phyloP scores from a whole-genome alignment of 2,329 filamentous ascomycete species.

The Trichoderma polysporum region DNA sequence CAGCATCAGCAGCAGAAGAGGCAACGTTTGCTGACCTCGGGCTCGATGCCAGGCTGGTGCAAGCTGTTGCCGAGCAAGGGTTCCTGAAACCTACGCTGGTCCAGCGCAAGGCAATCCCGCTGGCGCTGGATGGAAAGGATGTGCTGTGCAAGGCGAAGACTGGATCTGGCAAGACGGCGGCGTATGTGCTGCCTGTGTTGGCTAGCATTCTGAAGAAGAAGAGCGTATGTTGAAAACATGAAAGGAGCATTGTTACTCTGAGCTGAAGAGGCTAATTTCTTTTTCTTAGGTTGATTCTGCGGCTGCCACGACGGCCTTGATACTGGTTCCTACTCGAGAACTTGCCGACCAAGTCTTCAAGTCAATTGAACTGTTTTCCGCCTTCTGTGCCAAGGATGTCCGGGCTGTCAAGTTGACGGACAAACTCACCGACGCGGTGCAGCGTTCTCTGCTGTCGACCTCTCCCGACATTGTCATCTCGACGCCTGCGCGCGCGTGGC shows the following conservation, averaged over 20 bases:
- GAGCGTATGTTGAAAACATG: constrained; percentile 45
- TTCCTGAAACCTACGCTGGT: constrained; percentile 87
- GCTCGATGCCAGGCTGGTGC: constrained; percentile 80
- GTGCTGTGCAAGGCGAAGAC: constrained; percentile 91
- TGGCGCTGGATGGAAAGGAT: constrained; percentile 84
- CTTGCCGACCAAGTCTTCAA: constrained; percentile 88
- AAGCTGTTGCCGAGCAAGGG: constrained; percentile 80
- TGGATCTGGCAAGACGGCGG: constrained; percentile 96
- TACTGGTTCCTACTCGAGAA: constrained; percentile 92
- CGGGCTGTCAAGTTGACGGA: constrained; percentile 83
- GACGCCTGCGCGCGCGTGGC: constrained; percentile 80
- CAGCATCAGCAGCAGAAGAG: constrained; percentile 30
- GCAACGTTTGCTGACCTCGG: constrained; percentile 72
- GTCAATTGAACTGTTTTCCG: constrained; percentile 71
- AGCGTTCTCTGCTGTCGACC: constrained; percentile 80
- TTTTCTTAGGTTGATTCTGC: constrained; percentile 47
- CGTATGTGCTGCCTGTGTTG: constrained; percentile 87
- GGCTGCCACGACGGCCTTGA: constrained; percentile 68
- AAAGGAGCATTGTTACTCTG: neutral
- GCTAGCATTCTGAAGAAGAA: constrained; percentile 81
- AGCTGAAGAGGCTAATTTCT: neutral
- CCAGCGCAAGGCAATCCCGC: constrained; percentile 81
- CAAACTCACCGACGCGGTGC: constrained; percentile 85
- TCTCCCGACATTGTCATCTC: constrained; percentile 86
- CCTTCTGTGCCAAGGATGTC: constrained; percentile 83